phyloP scores from a whole-genome alignment of 164 flowering plant genomes.

The Nymphaea colorata region DNA sequence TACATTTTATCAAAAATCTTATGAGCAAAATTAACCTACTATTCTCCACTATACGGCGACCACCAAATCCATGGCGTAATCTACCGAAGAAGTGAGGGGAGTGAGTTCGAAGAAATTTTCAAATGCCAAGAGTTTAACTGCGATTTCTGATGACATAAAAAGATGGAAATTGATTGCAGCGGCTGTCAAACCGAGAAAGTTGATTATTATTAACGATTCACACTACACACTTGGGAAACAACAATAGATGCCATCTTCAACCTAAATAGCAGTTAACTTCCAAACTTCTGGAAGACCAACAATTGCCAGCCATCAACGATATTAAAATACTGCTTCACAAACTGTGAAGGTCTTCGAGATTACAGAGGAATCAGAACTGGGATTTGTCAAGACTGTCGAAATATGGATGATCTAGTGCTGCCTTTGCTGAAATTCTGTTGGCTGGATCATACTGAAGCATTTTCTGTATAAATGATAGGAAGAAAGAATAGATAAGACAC shows the following conservation, averaged over 20 bases:
- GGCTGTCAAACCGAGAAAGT: too few relatives aligned
- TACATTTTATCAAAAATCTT: too few relatives aligned
- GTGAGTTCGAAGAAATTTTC: too few relatives aligned
- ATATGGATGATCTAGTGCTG: conserved; percentile 80
- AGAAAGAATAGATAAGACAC: not conserved
- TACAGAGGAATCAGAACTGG: conserved; percentile 35
- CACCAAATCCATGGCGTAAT: too few relatives aligned
- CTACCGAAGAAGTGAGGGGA: too few relatives aligned
- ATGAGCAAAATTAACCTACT: too few relatives aligned
- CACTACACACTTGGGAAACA: not conserved
- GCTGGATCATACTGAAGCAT: conserved; percentile 93
- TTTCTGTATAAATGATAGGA: conserved; percentile 35
- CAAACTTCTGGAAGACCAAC: not conserved
- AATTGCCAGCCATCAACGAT: not conserved
- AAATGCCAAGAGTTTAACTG: too few relatives aligned
- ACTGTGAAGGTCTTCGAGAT: not conserved
- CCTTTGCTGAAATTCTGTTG: conserved; percentile 85
- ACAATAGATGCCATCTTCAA: not conserved
- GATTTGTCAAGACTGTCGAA: conserved; percentile 85
- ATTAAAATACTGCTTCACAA: not conserved
- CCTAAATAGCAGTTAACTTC: not conserved
- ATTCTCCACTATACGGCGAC: too few relatives aligned
- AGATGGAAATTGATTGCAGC: too few relatives aligned
- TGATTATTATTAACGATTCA: too few relatives aligned
- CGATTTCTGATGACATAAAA: too few relatives aligned